These are phyloP conservation scores for Paraphysoderma sedebokerense DNA, from an alignment of 371 early-diverging fungal species.

Conservation along the genomic window DNA sequence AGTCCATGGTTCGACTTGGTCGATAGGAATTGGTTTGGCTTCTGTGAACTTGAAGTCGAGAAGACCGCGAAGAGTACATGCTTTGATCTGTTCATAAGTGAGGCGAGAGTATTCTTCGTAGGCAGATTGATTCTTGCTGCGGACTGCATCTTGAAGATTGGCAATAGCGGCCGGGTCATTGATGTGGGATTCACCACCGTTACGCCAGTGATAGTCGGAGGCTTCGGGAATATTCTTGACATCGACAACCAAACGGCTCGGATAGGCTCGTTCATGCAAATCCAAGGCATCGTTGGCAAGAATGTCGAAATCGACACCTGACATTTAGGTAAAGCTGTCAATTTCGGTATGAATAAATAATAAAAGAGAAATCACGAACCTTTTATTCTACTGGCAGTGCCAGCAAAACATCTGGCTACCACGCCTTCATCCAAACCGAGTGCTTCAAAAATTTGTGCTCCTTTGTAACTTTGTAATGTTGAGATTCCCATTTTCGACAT, in stretches of 20 bases:
- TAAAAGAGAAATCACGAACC: constrained; percentile 31
- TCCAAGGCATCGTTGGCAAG: constrained; percentile 78
- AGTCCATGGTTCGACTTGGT: constrained; percentile 94
- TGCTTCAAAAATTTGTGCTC: constrained; percentile 95
- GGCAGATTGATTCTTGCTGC: constrained; percentile 64
- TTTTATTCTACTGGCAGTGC: constrained; percentile 87
- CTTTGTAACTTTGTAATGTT: constrained; percentile 92
- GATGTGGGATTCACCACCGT: constrained; percentile 80
- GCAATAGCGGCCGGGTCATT: constrained; percentile 78
- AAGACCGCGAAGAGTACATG: constrained; percentile 87
- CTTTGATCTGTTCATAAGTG: constrained; percentile 62
- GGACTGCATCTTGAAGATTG: constrained; percentile 88
- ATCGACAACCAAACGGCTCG: constrained; percentile 40
- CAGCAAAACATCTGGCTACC: constrained; percentile 75
- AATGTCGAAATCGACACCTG: constrained; percentile 43
- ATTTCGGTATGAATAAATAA: too few species aligned
- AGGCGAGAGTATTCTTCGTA: constrained; percentile 69
- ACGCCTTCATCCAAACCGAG: constrained; percentile 79
- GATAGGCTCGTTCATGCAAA: constrained; percentile 72
- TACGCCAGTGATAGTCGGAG: constrained; percentile 92
- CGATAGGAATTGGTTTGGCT: constrained; percentile 57
- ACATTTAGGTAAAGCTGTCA: too few species aligned
- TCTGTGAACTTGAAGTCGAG: constrained; percentile 70
- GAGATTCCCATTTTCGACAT: constrained; percentile 99
- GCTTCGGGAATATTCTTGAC: constrained; percentile 62